These are phyloP conservation scores for Aspergillus incahuasiensis DNA, from an alignment of 495 filamentous ascomycete genomes.

Conservation along the genomic window DNA sequence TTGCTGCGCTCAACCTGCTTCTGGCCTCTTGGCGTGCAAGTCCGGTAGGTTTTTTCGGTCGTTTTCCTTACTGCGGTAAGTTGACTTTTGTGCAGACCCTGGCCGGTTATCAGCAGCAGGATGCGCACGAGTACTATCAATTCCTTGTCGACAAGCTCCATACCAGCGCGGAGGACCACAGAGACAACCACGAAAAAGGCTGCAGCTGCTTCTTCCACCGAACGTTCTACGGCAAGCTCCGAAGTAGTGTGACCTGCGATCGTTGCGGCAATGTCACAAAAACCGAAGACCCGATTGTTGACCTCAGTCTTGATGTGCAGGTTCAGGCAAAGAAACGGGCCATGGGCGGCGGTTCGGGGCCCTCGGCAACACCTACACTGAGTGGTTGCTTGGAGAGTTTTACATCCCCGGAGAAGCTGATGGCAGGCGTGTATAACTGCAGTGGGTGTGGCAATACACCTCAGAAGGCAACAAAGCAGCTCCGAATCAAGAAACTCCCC, in stretches of 20 bases:
- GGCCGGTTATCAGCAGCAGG: slow-evolving; percentile 87
- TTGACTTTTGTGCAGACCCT: slow-evolving; percentile 53
- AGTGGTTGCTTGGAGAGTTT: slow-evolving; percentile 79
- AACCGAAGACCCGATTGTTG: slow-evolving; percentile 78
- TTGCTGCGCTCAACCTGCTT: slow-evolving; percentile 76
- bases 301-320: slow-evolving; percentile 77
- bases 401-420: slow-evolving; percentile 62
- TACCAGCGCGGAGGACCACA: slow-evolving; percentile 33
- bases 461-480: slow-evolving; percentile 71
- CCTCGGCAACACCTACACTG: slow-evolving; percentile 52
- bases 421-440: slow-evolving; percentile 77
- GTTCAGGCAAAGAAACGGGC: slow-evolving; percentile 48
- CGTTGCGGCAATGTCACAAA: slow-evolving; percentile 73
- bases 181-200: slow-evolving; percentile 51
- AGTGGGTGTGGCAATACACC: slow-evolving; percentile 63
- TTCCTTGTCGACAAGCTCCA: slow-evolving; percentile 87
- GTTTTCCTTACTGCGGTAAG: not conserved
- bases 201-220: slow-evolving; percentile 88
- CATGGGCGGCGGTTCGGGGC: slow-evolving; percentile 32
- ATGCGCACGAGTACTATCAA: slow-evolving; percentile 93
- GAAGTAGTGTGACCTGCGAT: slow-evolving; percentile 81
- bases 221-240: slow-evolving; percentile 81
- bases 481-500: slow-evolving; percentile 73
- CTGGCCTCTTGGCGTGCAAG: slow-evolving; percentile 71
- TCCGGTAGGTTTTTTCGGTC: slow-evolving; percentile 34